Base-by-base conservation (phyloP, 2,329 filamentous ascomycete species). In the Cercospora berteroae region DNA sequence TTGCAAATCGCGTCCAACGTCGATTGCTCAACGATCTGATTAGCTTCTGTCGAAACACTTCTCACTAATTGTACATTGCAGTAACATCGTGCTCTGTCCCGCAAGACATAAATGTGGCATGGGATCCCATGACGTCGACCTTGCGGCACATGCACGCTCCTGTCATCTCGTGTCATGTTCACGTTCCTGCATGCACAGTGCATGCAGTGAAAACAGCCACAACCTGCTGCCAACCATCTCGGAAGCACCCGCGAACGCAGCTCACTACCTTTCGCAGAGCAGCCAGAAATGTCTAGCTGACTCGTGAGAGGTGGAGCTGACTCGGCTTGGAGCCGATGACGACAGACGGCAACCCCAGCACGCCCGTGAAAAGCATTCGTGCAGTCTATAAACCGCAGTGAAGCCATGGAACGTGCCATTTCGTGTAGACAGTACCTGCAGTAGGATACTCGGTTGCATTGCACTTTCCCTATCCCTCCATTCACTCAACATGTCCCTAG, bases 401-500 rank as follows among this genome's bases (percentile, higher is more conserved):
- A 48, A 48, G 42, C 44, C 44, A 50, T 50, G 44, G 7, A 50
- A 50, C 20, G 44, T 50, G 44, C 44, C 44, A 50, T 50, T 23
- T 20, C 10, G 44, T 50, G 44, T 23, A 50, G 20, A 50, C 44
- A 50, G 10, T 23, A 23, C 5, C 42, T 48, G 42, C 42, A 23
- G 44, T 50, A 50, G 44, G 10, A 50, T 23, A 50, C 2, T 23
- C 44, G 6, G 3, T 50, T 50, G 10, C 44, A 50, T 20, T 31
- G 52, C 52, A 13, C 16, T 27, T 29, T 55, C n/a, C 6, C 7
- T 31, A 27, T 57, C 31, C 7, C n/a, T 27, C 3, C n/a, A 16
- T 57, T 29, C 6, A 33, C 25, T 23, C 63, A 60, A 55, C 0
- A 72, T 71, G 71, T 71, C 71, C 50, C 69, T 73, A 20, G 20